Evolutionary conservation across 2,329 filamentous ascomycete species (phyloP), one percentile per base, ranked within the genome.

Genomic region (Aspergillus pseudonomiae): DNA sequence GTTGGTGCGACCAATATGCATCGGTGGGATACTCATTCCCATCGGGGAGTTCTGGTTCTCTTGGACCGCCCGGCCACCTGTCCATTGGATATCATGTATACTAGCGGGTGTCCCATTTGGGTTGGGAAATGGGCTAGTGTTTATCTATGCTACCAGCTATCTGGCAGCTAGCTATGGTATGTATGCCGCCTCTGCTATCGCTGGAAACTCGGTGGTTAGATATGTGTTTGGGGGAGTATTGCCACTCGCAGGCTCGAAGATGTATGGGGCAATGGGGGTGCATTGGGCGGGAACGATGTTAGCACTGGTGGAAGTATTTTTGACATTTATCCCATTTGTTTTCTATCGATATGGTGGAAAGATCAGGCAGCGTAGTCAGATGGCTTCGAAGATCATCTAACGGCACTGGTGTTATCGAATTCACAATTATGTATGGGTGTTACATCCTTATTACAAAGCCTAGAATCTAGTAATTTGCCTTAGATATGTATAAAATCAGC

Each of bases 31-130:
- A 1, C 79, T 90, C 2, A 86, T 89, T 0, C 89, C 91, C 0
- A 75, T 91, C 2, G 92, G 92, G 11, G 89, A 94, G 75, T 84
- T 95, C 26, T 88, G 88, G 70, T 96, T 95, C 73, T 86, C 90
- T 0, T 94, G 91, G 91, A 94, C 92, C 0, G 86, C 91, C 0
- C 91, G 91, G 0, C 77, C 76, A 0, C 83, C 86, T 2, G 89
- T 93, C 28, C 92, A 92, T 74, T 94, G 90, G 89, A 87, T 91
- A 21, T 82, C 85, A 32, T 89, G 91, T 0, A 88, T 93, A 54
- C 78, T 90, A 0, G 90, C 90, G 4, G 90, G 91, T 1, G 82
- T 93, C 12, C 90, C 89, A 0, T 94, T 93, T 68, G 90, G 90
- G 12, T 80, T 84, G 0, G 91, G 90, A 0, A 93, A 92, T 68